Base-by-base conservation (phyloP, 1,139 yeast species). In the Candida mesenterica region DNA sequence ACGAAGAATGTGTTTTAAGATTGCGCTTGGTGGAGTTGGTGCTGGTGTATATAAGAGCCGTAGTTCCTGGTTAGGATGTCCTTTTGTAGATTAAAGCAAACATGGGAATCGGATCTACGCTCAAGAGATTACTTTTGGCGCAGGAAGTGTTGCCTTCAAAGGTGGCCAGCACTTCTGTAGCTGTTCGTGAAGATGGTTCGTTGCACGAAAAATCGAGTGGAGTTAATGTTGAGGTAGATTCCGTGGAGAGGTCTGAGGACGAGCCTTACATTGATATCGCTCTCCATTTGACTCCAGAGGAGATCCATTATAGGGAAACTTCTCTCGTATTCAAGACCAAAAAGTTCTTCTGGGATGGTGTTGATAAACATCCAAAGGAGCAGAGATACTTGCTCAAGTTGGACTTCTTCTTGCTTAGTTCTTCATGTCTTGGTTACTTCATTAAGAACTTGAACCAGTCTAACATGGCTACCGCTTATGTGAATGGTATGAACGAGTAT, bases 401-500 rank as follows among this genome's bases (percentile, higher is more conserved):
- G 34, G 57, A 53, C 33, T 43, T 45, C 33, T 53, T 53, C 39
- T 44, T 51, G 23, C 37, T 53, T 32, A 37, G 45, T 1, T 51
- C 57, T 2, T 49, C 57, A 6, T 52, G 55, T 38, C 37, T 51
- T 22, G 57, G 57, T 3, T 52, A 53, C 42, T 53, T 53, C 35
- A 53, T 52, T 41, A 53, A 53, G 42, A 61, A 63, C 31, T 59
- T 75, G 41, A 71, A 75, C 44, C 76, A 69, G 44, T 50, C 60
- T 5, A 75, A 74, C 45, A 51, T 75, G 12, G 58, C 69, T 24
- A 72, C 75, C 7, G 80, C 85, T 2, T 80, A 74, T 49, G 80
- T 77, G 25, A 75, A 77, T 37, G 84, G 85, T 13, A 77, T 80
- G 84, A 61, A 67, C 38, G 81, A 78, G 42, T 71, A 72, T 43